Base-by-base conservation (phyloP, 2,329 filamentous ascomycete genomes). In the Fusarium sp. region DNA sequence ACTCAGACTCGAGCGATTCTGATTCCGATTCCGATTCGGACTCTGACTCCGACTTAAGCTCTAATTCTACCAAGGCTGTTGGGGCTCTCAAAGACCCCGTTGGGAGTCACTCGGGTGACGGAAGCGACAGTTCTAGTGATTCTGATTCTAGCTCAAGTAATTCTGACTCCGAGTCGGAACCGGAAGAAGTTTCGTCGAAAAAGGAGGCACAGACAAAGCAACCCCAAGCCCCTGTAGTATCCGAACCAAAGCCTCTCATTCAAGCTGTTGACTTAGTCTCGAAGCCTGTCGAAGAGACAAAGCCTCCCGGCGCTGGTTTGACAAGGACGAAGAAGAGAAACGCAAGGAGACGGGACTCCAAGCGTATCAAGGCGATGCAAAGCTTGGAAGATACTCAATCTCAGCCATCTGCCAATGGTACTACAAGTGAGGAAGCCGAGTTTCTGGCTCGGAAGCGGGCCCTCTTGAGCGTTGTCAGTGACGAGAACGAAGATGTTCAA, bases 321-420 rank as follows among this genome's bases (percentile, higher is more conserved):
- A 74, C 76, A 1, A 78, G 71, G 33, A 88, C 86, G 0, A 82
- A 83, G 67, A 84, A 80, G 62, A 81, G 86, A 7, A 88, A 88
- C 63, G 81, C 80, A 10, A 79, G 86, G 28, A 80, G 85, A 43
- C 81, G 82, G 33, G 75, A 77, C 5, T 76, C 77, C 5, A 80
- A 81, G 56, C 65, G 63, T 4, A 13, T 70, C 15, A 68, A 41
- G 32, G 48, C 54, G 15, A 55, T 70, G 19, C 57, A 47, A 15
- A 48, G 52, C 4, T 28, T 64, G 7, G 56, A 64, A 5, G 53
- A 58, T 6, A 43, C 48, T 4, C 72, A 74, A 20, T 71, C 75
- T 26, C 37, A 69, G 53, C 46, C 68, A 11, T 56, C 58, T 52
- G 41, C 33, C 26, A 58, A 60, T 9, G 58, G 64, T 14, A 39